Conservation (phyloP, 805 yeast genomes). For the Yamadazyma insecticola region DNA sequence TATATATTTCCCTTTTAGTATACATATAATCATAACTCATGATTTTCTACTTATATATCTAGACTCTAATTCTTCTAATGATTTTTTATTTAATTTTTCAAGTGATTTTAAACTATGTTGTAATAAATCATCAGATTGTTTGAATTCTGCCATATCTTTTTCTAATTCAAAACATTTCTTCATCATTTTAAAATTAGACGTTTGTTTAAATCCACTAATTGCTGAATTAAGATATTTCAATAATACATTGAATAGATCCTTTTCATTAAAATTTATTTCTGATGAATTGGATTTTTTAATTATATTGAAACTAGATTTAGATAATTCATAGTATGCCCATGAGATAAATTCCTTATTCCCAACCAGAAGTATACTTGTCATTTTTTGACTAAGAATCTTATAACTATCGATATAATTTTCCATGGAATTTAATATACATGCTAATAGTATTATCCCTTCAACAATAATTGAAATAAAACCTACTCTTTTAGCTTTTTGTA, state of each 20-base stretch:
- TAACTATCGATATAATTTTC: conserved; percentile 42
- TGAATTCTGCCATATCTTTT: conserved; percentile 26
- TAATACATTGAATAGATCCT: conserved; percentile 22
- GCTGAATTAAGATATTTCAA: conserved; percentile 38
- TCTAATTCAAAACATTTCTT: conserved; percentile 38
- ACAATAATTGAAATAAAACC: conserved; percentile 42
- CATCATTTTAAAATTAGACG: conserved; percentile 35
- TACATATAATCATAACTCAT: too few species aligned
- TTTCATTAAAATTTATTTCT: conserved; percentile 3
- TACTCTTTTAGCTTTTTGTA: conserved; percentile 43
- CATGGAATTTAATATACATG: conserved; percentile 39
- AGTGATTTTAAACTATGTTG: conserved; percentile 27
- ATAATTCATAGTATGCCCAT: conserved; percentile 25
- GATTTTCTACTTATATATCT: conserved; percentile 13
- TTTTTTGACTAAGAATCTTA: conserved; percentile 31
- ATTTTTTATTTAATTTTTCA: conserved; percentile 21
- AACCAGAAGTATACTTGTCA: conserved; percentile 43
- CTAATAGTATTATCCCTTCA: conserved; percentile 44
- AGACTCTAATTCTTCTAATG: conserved; percentile 24
- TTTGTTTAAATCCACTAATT: conserved; percentile 40
- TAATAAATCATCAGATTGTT: conserved; percentile 23
- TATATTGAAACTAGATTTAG: conserved; percentile 17
- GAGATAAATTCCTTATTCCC: conserved; percentile 37
- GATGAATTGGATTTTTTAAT: background rate
- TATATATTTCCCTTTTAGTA: too few species aligned